Percentiles rank a stretch among this genome's conserved stretches.
These are phyloP conservation scores for Petrea volubilis DNA, from an alignment of 257 asterid genomes.

Conservation along the genomic window DNA sequence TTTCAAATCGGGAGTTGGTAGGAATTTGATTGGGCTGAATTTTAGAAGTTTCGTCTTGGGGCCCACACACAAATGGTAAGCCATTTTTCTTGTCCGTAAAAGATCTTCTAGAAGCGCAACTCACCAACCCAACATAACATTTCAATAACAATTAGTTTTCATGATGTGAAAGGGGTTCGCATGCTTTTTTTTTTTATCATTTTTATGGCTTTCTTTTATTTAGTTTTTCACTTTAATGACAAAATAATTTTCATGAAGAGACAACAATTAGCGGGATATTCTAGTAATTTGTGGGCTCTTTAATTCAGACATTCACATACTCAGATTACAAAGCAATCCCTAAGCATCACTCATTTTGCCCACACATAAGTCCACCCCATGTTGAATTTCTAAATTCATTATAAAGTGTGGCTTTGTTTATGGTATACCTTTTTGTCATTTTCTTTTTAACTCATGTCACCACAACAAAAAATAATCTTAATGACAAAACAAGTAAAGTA, in stretches of 20 bases:
- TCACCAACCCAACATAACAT: constrained; percentile 7
- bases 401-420: not conserved
- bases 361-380: not conserved
- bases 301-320: not conserved
- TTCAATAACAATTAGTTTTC: not conserved
- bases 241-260: not conserved
- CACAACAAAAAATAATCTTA: too few species aligned
- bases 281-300: not conserved
- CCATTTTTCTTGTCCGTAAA: not conserved
- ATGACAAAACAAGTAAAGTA: too few species aligned
- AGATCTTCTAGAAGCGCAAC: constrained; percentile 26
- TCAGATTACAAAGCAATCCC: constrained; percentile 7
- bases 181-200: not conserved
- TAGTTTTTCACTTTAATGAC: not conserved
- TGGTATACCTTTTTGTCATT: not conserved
- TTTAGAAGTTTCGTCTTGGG: constrained; percentile 31
- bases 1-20: constrained; percentile 26
- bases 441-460: not conserved
- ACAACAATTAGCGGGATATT: not conserved
- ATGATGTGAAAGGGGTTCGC: constrained; percentile 20
- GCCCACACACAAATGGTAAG: not conserved
- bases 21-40: constrained; percentile 9
- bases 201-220: not conserved
- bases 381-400: not conserved
- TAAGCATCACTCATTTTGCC: constrained; percentile 8